Evolutionary conservation across 2,329 filamentous ascomycete genomes (phyloP), one percentile per base, ranked within the genome.

Genomic region (Paecilomyces fulvus): DNA sequence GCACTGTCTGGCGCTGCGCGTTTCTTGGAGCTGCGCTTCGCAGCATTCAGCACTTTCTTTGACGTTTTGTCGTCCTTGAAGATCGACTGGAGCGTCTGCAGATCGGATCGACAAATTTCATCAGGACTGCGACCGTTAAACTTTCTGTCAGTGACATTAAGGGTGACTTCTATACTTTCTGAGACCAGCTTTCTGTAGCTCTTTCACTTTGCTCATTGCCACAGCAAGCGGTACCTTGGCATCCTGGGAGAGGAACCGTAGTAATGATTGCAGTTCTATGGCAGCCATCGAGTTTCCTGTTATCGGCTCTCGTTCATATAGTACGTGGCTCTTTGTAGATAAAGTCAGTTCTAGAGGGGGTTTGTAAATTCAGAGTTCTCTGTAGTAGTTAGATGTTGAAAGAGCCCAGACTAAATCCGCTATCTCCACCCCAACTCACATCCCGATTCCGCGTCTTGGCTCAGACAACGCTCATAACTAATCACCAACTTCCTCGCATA

Each of bases 201-300:
- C 74, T 59, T 79, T 79, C 55, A 81, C 73, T 63, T 83, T 83
- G 55, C 73, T 65, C 67, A 85, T 79, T 10, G 81, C 82, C 28
- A 73, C 70, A 3, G 78, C 77, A 4, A 85, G 70, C 2, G 82
- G 79, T 0, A 85, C 61, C 64, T 82, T 83, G 30, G 75, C 73
- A 68, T 85, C 81, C 67, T 82, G 77, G 1, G 79, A 79, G 23
- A 85, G 70, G 60, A 85, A 85, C 11, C 82, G 79, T 31, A 85
- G 70, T 12, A 84, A 66, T 12, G 69, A 62, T 64, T 80, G 77
- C 17, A 70, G 56, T 33, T 68, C 62, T 51, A 58, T 48, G 20
- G 65, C 53, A 25, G 68, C 63, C 63, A 69, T 64, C 48, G 4
- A 17, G 17, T 14, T 25, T 28, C 25, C 10, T 49, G 11, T 14